These are phyloP conservation scores for Phtheirospermum japonicum DNA, from an alignment of 257 asterid genomes.

Conservation along the genomic window DNA sequence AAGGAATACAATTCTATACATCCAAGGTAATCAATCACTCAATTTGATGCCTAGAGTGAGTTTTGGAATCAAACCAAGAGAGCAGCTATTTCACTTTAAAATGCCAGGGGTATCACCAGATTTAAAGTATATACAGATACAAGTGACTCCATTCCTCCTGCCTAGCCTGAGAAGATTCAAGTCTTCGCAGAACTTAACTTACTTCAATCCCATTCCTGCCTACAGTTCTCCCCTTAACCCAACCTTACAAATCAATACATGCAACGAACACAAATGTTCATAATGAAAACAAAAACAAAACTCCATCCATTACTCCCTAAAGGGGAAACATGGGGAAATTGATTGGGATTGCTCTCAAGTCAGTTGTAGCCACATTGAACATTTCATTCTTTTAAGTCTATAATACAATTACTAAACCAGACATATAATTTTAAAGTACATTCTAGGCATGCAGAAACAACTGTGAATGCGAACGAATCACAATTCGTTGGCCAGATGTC, in stretches of 20 bases:
- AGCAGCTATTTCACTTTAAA: neutral
- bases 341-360: neutral
- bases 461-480: neutral
- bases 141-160: conserved; percentile 1
- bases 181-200: neutral
- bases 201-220: conserved; percentile 8
- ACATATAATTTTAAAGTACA: neutral
- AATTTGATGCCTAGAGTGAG: neutral
- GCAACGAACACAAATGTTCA: conserved; percentile 1
- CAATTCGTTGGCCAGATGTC: conserved; percentile 3
- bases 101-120: neutral
- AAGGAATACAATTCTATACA: neutral
- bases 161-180: neutral
- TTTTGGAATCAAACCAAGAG: neutral
- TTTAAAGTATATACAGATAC: neutral
- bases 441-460: neutral
- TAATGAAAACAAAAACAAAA: neutral
- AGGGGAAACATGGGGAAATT: too few relatives aligned
- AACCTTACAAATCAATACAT: conserved; percentile 8
- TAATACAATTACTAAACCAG: neutral
- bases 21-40: neutral
- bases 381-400: too few relatives aligned
- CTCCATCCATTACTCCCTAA: neutral
- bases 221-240: neutral
- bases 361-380: conserved; percentile 3